Conservation (phyloP, 164 flowering plant genomes). For the Liquidambar formosana region DNA sequence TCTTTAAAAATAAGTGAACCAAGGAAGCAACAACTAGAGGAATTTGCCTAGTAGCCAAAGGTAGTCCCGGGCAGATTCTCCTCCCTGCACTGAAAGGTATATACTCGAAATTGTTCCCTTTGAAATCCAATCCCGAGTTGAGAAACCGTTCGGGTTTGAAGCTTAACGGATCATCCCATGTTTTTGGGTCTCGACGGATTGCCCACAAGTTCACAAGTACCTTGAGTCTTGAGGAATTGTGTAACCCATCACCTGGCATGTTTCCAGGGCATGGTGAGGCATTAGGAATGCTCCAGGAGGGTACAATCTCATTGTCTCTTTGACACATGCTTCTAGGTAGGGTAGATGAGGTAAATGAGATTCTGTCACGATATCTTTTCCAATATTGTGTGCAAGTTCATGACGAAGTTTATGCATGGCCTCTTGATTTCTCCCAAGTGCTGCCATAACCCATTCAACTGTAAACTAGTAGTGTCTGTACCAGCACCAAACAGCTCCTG, state of each 20-base stretch:
- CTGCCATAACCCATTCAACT: conserved; percentile 33
- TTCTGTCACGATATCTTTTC: neutral
- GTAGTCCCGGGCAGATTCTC: conserved; percentile 28
- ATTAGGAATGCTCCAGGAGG: conserved; percentile 25
- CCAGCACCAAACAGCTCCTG: conserved; percentile 30
- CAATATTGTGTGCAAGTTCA: conserved; percentile 7
- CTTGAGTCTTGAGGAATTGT: conserved; percentile 25
- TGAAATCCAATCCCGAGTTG: conserved; percentile 6
- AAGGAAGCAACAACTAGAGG: conserved; percentile 19
- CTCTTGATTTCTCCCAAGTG: conserved; percentile 16
- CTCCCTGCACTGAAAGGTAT: conserved; percentile 31
- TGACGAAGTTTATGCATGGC: no score
- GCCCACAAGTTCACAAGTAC: conserved; percentile 14
- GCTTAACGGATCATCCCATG: conserved; percentile 17
- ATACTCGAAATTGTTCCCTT: conserved; percentile 24
- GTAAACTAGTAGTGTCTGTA: conserved; percentile 23
- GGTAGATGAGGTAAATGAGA: no score
- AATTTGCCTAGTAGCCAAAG: conserved; percentile 25
- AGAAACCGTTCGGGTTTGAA: conserved; percentile 26
- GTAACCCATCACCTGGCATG: conserved; percentile 21
- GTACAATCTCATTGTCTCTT: conserved; percentile 30
- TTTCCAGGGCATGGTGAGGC: conserved; percentile 12
- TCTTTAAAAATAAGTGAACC: conserved; percentile 15
- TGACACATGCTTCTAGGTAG: conserved; percentile 24
- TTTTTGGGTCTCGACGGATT: conserved; percentile 25